Base-by-base conservation (phyloP, 2,329 filamentous ascomycete genomes). In the Clonostachys byssicola region DNA sequence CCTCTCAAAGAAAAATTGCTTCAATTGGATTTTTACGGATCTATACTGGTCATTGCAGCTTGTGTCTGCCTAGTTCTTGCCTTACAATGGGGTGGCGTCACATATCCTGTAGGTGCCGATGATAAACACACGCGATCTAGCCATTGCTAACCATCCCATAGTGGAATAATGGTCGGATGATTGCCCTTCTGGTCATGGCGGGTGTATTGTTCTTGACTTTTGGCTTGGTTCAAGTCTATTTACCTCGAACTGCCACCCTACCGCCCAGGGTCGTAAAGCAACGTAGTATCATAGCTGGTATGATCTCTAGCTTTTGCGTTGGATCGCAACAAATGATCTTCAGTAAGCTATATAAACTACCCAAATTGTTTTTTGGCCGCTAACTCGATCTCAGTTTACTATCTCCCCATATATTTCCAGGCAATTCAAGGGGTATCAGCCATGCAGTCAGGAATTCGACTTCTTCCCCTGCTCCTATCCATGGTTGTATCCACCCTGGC, bases 21-120 rank as follows among this genome's bases (percentile, higher is more conserved):
- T n/a, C 46, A 73, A 45, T 63, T 74, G 54, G 72, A 74, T 51
- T 54, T 66, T 6, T 47, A 62, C 3, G 71, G 71, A 2, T 58
- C 62, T 2, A 55, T 61, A n/a, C 56, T 70, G 40, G 52, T 73
- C 17, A 65, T 74, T 64, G 53, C 55, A 53, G 51, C 58, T 55
- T 50, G 66, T 61, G 47, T 71, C 57, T 51, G 59, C 60, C 58
- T 66, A 45, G 54, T 72, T 35, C 62, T 71, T 4, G 67, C 68
- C 6, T 54, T 72, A 2, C 68, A 72, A 52, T 71, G 63, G 60
- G 70, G 64, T 23, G 70, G 61, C 2, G 55, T 71, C 14, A 60
- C 63, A 23, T 38, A 43, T 30, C 9, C 23, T 30, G 23, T 30
- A 10, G 9, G 23, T 30, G 4, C 10, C 9, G 9, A 30, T 30